Base-by-base conservation (phyloP, 1,284 basidiomycete genomes). In the Thecaphora thlaspeos region DNA sequence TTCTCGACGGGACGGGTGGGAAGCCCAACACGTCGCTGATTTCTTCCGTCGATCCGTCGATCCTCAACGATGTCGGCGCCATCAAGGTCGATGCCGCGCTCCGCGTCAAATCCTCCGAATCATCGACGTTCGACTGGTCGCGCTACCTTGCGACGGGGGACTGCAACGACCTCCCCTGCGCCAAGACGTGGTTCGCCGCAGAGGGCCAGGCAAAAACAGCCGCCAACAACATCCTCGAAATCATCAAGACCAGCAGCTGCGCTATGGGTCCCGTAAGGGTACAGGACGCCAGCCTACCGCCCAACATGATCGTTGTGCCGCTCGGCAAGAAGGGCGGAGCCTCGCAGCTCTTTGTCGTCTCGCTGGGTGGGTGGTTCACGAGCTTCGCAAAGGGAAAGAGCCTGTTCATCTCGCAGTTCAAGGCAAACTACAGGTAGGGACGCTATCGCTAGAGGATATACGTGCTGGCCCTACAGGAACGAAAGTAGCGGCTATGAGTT, bases 1-100 rank as follows among this genome's bases (percentile, higher is more conserved):
- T 82, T 34, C 76, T 81, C 45, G 38, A 80, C 44, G 76, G 78
- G 10, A 71, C 72, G 15, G 81, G 81, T 14, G 80, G 79, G 64
- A 67, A 57, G 24, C 76, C 80, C n/a, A 79, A 80, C 55, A 73
- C 78, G 1, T 43, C 42, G 4, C 55, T 82, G 43, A 67, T 81
- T 14, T 38, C 54, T 10, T 46, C 61, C 1, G 68, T 59, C 41
- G 77, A 81, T 60, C 42, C 73, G 0, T 21, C 48, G 14, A 40
- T 80, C n/a, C 23, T 80, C 24, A 55, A 75, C 43, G 32, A 50
- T 7, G 48, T 56, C 30, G 53, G 53, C 11, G 59, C 75, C 41
- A 69, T 81, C 63, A 64, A 61, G 21, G 80, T 82, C 39, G 70
- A 79, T 48, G 39, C 52, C 3, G 48, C 51, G 2, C 58, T 71